Evolutionary conservation across 176 grass and related monocot genomes (phyloP).

Genomic region (Guadua angustifolia): DNA sequence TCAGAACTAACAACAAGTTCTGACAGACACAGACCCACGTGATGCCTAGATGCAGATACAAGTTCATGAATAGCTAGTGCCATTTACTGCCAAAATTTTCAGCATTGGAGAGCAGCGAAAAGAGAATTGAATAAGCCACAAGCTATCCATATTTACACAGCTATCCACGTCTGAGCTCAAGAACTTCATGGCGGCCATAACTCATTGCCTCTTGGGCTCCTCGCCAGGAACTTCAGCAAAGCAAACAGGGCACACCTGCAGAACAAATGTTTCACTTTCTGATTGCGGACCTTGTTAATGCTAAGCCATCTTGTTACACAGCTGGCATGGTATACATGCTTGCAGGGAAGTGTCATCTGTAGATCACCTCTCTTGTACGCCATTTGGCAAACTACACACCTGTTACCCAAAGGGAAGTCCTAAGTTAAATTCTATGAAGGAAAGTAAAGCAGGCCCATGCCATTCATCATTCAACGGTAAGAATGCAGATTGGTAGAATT

Average conservation of each 20-base stretch:
- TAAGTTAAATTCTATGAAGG: neutral
- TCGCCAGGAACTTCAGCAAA: slow-evolving; percentile 73
- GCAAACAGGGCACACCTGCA: slow-evolving; percentile 89
- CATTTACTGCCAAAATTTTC: neutral
- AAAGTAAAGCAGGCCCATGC: neutral
- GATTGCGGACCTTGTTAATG: slow-evolving; percentile 83
- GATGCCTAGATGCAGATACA: too few relatives aligned
- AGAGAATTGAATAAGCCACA: neutral
- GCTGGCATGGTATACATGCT: slow-evolving; percentile 81
- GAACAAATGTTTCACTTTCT: slow-evolving; percentile 11
- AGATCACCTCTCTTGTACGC: slow-evolving; percentile 89
- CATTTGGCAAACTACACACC: slow-evolving; percentile 97
- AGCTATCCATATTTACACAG: neutral
- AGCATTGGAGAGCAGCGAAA: neutral
- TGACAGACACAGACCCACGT: too few relatives aligned
- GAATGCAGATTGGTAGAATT: neutral
- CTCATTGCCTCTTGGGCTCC: slow-evolving; percentile 62
- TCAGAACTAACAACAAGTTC: too few relatives aligned
- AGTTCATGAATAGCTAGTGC: too few relatives aligned
- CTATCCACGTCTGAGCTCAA: slow-evolving; percentile 1
- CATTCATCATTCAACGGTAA: neutral
- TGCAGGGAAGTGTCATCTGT: slow-evolving; percentile 93
- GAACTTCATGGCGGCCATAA: slow-evolving; percentile 36
- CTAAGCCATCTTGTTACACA: slow-evolving; percentile 91
- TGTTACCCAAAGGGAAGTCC: slow-evolving; percentile 41